Evolutionary conservation across 2,329 filamentous ascomycete species (phyloP), one percentile per base, ranked within the genome.

Genomic region (Coniochaeta sp.): DNA sequence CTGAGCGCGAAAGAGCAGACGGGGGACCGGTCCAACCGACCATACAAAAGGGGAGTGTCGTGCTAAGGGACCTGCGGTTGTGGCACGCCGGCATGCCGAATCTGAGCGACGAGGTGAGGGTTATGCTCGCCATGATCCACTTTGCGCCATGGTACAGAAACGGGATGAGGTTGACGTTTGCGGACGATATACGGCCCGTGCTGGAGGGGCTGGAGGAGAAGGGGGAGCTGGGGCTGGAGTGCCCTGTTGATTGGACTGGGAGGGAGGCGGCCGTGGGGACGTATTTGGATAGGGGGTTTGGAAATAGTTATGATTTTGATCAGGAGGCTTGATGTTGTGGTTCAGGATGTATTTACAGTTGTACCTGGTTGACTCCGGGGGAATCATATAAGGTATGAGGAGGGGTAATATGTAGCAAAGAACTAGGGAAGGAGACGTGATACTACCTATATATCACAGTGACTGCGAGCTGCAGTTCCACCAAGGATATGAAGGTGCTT

Each of bases 51-150:
- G 80, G 82, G 0, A 76, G 77, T 33, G 60, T 85, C 20, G 69
- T 84, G 31, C 60, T 86, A 27, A 71, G 83, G 2, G 82, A 85
- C 60, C 62, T 85, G 50, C 67, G 81, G 22, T 71, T 83, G 5
- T 86, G 82, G 81, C 81, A 85, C 61, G 80, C 79, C 0, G 82
- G 81, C 0, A 82, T 83, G 75, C 80, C 80, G 1, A 85, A 85
- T 57, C 58, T 63, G 38, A 76, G 74, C 1, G 62, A 71, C 4
- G 65, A 73, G 6, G 71, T 76, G 14, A 65, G 79, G 24, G 71
- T 82, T 16, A 83, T 83, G 80, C 63, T 83, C n/a, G 78, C 78
- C 30, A 73, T 79, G 68, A 79, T 82, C 38, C 78, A 80, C 60
- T 82, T 82, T 58, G 77, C 79, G 0, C 72, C 71, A 0, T 81